These are phyloP conservation scores for Limnanthes douglasii DNA, from an alignment of 345 rosid genomes.

Conservation along the genomic window DNA sequence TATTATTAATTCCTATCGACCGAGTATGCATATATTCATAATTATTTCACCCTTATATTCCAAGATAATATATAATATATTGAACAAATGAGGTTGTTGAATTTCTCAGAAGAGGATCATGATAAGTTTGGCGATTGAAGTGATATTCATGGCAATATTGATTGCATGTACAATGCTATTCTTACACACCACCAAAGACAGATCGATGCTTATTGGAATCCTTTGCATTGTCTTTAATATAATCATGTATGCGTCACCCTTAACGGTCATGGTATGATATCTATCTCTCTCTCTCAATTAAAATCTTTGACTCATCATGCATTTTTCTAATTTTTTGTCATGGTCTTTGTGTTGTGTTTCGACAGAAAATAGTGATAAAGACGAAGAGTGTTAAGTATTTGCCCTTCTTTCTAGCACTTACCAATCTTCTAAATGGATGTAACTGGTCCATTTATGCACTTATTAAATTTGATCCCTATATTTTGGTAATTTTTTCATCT, in stretches of 20 bases:
- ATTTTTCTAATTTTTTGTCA: too few species aligned
- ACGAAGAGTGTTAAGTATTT: slow-evolving; percentile 57
- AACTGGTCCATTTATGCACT: slow-evolving; percentile 28
- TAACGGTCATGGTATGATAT: slow-evolving; percentile 20
- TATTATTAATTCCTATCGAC: slow-evolving; percentile 13
- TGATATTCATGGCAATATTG: slow-evolving; percentile 14
- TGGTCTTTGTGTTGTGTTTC: neutral
- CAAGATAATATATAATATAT: neutral
- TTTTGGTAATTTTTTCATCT: slow-evolving; percentile 20
- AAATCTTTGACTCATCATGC: too few species aligned
- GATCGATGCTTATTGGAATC: slow-evolving; percentile 22
- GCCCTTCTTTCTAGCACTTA: slow-evolving; percentile 33
- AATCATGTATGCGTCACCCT: slow-evolving; percentile 32
- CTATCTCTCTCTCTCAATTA: neutral
- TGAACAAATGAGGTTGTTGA: neutral
- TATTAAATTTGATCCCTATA: slow-evolving; percentile 23
- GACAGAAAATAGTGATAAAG: slow-evolving; percentile 29
- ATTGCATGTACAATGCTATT: slow-evolving; percentile 8
- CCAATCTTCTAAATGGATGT: slow-evolving; percentile 21
- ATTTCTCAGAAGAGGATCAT: slow-evolving; percentile 11
- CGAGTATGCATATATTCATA: slow-evolving; percentile 12
- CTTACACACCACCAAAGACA: slow-evolving; percentile 11
- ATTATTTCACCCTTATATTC: neutral
- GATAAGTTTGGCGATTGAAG: slow-evolving; percentile 14
- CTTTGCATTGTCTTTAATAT: slow-evolving; percentile 4